Evolutionary conservation across 306 rosid species (phyloP), one percentile per base, ranked within the genome.

Genomic region (Boehmeria nivea): DNA sequence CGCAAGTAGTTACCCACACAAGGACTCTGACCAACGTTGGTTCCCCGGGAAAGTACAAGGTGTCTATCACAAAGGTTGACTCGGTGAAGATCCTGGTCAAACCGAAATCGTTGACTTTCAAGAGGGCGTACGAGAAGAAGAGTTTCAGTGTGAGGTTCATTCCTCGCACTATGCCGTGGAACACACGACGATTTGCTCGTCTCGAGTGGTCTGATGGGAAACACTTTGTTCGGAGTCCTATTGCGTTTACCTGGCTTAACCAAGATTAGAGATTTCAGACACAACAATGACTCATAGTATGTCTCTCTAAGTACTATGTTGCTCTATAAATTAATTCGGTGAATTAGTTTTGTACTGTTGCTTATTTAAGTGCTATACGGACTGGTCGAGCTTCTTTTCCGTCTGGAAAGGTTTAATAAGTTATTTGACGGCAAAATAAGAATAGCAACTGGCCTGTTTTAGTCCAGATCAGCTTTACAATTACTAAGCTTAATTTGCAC

Each of bases 151-250:
- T 85, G 21, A 82, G 84, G 1, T 87, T 91, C 64, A 65, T 67
- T 3, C 57, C 87, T 38, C 27, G 52, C 42, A 66, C 89, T 40
- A 26, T 14, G 83, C 84, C 89, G 31, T 76, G 79, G 34, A 93
- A 86, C 16, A 70, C 95, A 20, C 60, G 50, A 38, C 67, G 74
- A 78, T 91, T 75, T 46, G 87, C 81, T 59, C 77, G 73, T 57
- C 69, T 91, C 70, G 85, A 75, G 68, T 91, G 96, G 96, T 81
- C 94, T 0, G 96, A 85, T 60, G 96, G 96, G 69, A 85, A 81
- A 65, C 99, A 80, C 61, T 52, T 37, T 14, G 88, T 91, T 12
- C 79, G 84, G 0, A 84, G 87, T 68, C 88, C 94, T 1, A 69
- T 91, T 62, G 96, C 96, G 46, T 77, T 87, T 73, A 81, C 70